Percentiles rank a stretch among this genome's conserved stretches.
phyloP scores from a whole-genome alignment of 2,329 filamentous ascomycete species.

The Lasiodiplodia sp. region DNA sequence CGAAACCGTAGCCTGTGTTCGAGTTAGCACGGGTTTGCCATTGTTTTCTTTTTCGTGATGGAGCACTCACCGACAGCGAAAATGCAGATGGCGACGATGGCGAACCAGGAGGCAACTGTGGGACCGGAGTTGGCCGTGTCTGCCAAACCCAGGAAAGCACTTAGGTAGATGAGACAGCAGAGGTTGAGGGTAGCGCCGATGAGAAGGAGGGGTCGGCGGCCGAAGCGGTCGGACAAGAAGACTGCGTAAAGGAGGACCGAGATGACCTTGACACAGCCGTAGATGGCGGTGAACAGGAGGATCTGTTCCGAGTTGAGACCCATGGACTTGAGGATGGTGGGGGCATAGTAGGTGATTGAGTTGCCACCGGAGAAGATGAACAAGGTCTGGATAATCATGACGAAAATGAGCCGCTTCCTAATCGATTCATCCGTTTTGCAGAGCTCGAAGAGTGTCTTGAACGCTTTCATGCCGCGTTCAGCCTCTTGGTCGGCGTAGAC shows the following conservation, averaged over 20 bases:
- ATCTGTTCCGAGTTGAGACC: constrained; percentile 4
- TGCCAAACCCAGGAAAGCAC: not conserved
- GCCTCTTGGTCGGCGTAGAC: not conserved
- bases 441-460: not conserved
- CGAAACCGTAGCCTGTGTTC: constrained; percentile 6
- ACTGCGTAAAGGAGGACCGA: constrained; percentile 6
- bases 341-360: constrained; percentile 16
- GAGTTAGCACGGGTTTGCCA: not conserved
- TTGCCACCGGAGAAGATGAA: constrained; percentile 13
- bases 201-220: not conserved
- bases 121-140: not conserved
- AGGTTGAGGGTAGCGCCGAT: constrained; percentile 4
- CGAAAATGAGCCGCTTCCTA: not conserved
- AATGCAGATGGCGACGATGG: constrained; percentile 5
- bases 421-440: not conserved
- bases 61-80: constrained; percentile 8
- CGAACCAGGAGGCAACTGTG: not conserved
- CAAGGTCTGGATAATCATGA: constrained; percentile 4
- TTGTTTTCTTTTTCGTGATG: no score
- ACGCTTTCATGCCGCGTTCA: constrained; percentile 1
- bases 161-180: not conserved
- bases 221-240: not conserved
- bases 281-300: constrained; percentile 8
- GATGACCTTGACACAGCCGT: constrained; percentile 4
- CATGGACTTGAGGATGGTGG: constrained; percentile 3